Evolutionary conservation across 768 basidiomycete species (phyloP).

Genomic region (Clitopilus hobsonii): DNA sequence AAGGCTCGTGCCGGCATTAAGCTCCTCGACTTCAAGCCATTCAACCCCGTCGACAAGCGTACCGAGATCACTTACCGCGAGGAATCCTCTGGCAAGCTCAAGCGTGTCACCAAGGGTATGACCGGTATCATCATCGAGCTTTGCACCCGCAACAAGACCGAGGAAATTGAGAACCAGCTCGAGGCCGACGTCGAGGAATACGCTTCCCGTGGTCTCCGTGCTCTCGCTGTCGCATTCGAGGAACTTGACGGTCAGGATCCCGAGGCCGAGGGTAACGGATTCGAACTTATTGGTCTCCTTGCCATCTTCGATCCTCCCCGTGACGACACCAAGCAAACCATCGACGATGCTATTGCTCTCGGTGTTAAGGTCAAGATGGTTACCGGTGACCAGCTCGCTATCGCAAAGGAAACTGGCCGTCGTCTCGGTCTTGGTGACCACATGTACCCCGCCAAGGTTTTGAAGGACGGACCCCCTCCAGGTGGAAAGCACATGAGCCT

Average conservation of each 20-base stretch:
- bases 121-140: conserved; percentile 98
- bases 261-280: conserved; percentile 91
- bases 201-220: conserved; percentile 93
- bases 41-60: conserved; percentile 99
- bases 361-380: conserved; percentile 99
- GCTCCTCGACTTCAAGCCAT: conserved; percentile 97
- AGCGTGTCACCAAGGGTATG: conserved; percentile 99
- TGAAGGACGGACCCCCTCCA: conserved; percentile 92
- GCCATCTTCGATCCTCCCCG: conserved; percentile 98
- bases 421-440: conserved; percentile 97
- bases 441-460: conserved; percentile 99
- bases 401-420: conserved; percentile 98
- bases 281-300: conserved; percentile 95
- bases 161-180: conserved; percentile 84
- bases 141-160: conserved; percentile 96
- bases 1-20: conserved; percentile 91
- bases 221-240: conserved; percentile 93
- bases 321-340: conserved; percentile 97
- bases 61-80: conserved; percentile 98
- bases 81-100: conserved; percentile 90
- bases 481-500: conserved; percentile 79
- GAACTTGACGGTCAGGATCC: conserved; percentile 80
- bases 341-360: conserved; percentile 92
- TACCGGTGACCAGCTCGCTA: conserved; percentile 99
- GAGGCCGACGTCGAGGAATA: conserved; percentile 97